Base-by-base conservation (phyloP, 306 rosid species). In the Pachyrhizus erosus region DNA sequence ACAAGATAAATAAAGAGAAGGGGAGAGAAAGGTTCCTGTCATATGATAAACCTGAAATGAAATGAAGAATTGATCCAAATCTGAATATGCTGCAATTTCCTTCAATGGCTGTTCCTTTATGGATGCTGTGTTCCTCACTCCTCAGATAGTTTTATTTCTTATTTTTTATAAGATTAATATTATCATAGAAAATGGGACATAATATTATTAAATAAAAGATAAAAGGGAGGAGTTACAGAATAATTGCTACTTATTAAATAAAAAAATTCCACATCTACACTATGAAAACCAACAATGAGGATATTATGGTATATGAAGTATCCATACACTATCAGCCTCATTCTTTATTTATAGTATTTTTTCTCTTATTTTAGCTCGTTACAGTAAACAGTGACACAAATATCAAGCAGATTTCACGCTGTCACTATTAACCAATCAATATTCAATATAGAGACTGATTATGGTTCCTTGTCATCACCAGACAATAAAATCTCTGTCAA, bases 401-500 rank as follows among this genome's bases (percentile, higher is more conserved):
- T 48, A 45, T 64, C 40, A 37, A 72, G 72, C 64, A 81, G 77
- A 77, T 29, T 70, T 52, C 27, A 71, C 11, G 49, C 39, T 42
- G 23, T 33, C 33, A 60, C 34, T 6, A 52, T 40, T 21, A 79
- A 51, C 75, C 48, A 49, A 13, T 31, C 70, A 58, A 57, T 31
- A 45, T 67, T 45, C 46, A 73, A 67, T 54, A 39, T 27, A 15
- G 37, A 68, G 33, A 74, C 14, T 68, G 45, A 69, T 60, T 74
- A 9, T 75, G 48, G 33, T 60, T 69, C 45, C 15, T 74, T 69
- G 14, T 26, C 58, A 76, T 71, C 61, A 34, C 15, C 60, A 48
- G 57, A 10, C 24, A 77, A 65, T 18, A 72, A 66, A 76, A 70
- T n/a, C 73, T 73, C 5, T 2, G 11, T 46, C 20, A 55, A 64